Evolutionary conservation across 768 basidiomycete genomes (phyloP), one percentile per base, ranked within the genome.

Genomic region (Xerocomus spinulosus): DNA sequence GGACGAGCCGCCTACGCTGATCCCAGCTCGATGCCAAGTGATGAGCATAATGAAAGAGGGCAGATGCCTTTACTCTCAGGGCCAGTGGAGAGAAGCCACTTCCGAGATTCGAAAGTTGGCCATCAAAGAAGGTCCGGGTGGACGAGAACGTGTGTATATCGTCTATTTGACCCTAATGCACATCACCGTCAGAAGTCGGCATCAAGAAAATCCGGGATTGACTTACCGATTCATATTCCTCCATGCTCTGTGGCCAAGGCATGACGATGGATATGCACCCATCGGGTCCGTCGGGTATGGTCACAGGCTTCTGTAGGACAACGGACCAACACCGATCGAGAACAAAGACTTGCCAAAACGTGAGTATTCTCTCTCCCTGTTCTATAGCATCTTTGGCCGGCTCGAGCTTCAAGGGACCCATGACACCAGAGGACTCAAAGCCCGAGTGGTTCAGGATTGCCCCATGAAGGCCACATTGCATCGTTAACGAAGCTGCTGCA

Each of bases 291-390:
- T 90, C 86, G 14, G 81, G 78, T 34, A 90, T 79, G 34, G 81
- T 71, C 9, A 73, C 70, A 5, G 86, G 85, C 51, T 83, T 82
- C 25, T 80, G 82, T 6, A 89, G 74, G 9, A 81, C 77, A 5
- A 83, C 81, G 18, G 87, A 87, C 85, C 87, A 89, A 59, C 85
- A 87, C 25, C 83, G 79, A 65, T 92, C 88, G 53, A 90, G 71
- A 57, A 80, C 79, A 66, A 82, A 92, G 10, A 87, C 85, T 60
- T 89, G 85, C 88, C 88, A 92, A 56, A 92, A 92, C 0, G 87
- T 76, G 32, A 82, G 64, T 47, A 88, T 81, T 34, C 85, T 74
- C 60, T 89, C 85, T 39, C 82, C 84, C 37, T 83, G 81, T 54
- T 81, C 79, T 40, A 82, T 63, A 33, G 75, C 69, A 53, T 77